phyloP scores from a whole-genome alignment of 164 flowering plant species.

The Malania oleifera region DNA sequence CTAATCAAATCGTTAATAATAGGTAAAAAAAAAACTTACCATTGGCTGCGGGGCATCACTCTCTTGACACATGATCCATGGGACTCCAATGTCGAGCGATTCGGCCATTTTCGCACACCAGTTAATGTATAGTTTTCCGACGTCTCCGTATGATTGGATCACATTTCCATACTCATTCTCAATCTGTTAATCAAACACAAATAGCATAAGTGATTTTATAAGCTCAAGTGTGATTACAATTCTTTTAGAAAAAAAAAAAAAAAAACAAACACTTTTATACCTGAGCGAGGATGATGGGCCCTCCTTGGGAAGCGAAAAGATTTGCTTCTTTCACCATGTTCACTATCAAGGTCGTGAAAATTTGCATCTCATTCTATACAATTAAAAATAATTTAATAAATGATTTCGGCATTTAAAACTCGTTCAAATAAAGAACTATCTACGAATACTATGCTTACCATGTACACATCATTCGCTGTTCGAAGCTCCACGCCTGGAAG shows the following conservation, averaged over 20 bases:
- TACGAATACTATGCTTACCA: too few species aligned
- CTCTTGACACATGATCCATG: conserved; percentile 74
- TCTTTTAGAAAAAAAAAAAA: too few species aligned
- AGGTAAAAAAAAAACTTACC: conserved; percentile 18
- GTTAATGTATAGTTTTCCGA: conserved; percentile 44
- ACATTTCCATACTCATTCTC: conserved; percentile 65
- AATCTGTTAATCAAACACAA: conserved; percentile 40
- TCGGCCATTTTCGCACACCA: conserved; percentile 61
- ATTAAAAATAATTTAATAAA: too few species aligned
- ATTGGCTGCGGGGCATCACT: conserved; percentile 51
- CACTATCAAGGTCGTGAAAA: conserved; percentile 29
- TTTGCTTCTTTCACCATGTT: conserved; percentile 22
- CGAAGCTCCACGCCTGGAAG: not conserved
- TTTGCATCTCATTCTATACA: too few species aligned
- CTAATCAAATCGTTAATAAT: not conserved
- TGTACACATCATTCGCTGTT: not conserved
- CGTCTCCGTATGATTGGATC: conserved; percentile 36
- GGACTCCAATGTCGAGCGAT: conserved; percentile 45
- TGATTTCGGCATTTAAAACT: too few species aligned
- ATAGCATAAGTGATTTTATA: too few species aligned
- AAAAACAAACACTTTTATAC: conserved; percentile 35
- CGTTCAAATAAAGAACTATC: too few species aligned
- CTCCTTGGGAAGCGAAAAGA: conserved; percentile 41
- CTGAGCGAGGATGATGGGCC: conserved; percentile 37
- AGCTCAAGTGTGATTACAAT: too few species aligned